Base-by-base conservation (phyloP, 768 basidiomycete genomes). In the Suillus hirtellus region DNA sequence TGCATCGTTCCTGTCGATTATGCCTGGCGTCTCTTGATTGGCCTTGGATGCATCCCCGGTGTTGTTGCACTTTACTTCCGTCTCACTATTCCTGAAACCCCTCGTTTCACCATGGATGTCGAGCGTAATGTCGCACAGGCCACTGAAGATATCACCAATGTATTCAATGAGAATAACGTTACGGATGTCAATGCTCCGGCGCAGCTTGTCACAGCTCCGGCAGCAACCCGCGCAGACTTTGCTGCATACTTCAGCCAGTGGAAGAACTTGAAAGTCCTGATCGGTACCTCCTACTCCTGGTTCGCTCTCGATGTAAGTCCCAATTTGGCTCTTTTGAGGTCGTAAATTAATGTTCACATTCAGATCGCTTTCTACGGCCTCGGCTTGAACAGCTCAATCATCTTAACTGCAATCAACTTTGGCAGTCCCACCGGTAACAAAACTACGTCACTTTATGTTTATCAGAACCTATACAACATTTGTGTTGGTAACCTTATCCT, bases 91-190 rank as follows among this genome's bases (percentile, higher is more conserved):
- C 92, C 94, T 3, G 93, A 95, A 74, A 95, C 93, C 0, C 94
- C 94, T 34, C 92, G 94, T 62, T 88, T 84, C 74, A 96, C 94
- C 64, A 95, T 95, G 90, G 94, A 96, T 80, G 85, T 96, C 64
- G 92, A 95, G 75, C 81, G 83, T 55, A 94, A 95, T 74, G 78
- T 96, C 50, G 79, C 84, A 46, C 90, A 89, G 71, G 94, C 93
- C 8, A 62, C 86, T 1, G 76, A 81, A 37, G 94, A 95, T 69
- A 90, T 94, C 66, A 82, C 89, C 63, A 81, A 82, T 53, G 90
- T 92, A 62, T 66, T 95, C 53, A 77, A 79, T 17, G 83, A 84
- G 43, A 77, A 70, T 8, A 80, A 74, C 69, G 70, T 77, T 27
- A 78, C 79, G 42, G 85, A 89, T 68, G 81, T 83, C 4, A 87